Conservation (phyloP, 176 grass and related monocot genomes). For the Rhynchospora tenuis region DNA sequence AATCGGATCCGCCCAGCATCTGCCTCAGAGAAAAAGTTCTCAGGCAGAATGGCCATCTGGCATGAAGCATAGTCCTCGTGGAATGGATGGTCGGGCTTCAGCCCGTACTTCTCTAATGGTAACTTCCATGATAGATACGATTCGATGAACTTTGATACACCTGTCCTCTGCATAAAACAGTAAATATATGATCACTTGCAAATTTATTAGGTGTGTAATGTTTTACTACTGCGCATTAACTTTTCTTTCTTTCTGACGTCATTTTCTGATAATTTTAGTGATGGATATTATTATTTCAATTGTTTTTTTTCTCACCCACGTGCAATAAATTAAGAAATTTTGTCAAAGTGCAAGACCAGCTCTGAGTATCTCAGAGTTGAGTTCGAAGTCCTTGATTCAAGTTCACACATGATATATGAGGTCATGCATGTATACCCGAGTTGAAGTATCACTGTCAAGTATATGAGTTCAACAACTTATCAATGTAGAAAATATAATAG, state of each 20-base stretch:
- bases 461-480: background rate
- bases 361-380: background rate
- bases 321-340: background rate
- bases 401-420: background rate
- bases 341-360: background rate
- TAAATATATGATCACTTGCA: background rate
- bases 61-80: conserved; percentile 96
- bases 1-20: conserved; percentile 57
- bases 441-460: background rate
- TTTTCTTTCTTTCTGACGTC: background rate
- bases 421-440: background rate
- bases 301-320: background rate
- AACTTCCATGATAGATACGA: conserved; percentile 93
- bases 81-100: conserved; percentile 85
- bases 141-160: conserved; percentile 92
- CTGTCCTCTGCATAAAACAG: conserved; percentile 33
- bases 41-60: conserved; percentile 95
- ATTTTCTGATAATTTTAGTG: background rate
- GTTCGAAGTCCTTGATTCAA: conserved; percentile 1
- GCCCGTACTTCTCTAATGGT: conserved; percentile 66
- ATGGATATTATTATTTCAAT: background rate
- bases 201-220: background rate
- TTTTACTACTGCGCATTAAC: background rate
- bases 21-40: conserved; percentile 89
- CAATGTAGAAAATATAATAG: background rate